Evolutionary conservation across 78 protist species (phyloP).

Genomic region (Carpediemonas membranifera): DNA sequence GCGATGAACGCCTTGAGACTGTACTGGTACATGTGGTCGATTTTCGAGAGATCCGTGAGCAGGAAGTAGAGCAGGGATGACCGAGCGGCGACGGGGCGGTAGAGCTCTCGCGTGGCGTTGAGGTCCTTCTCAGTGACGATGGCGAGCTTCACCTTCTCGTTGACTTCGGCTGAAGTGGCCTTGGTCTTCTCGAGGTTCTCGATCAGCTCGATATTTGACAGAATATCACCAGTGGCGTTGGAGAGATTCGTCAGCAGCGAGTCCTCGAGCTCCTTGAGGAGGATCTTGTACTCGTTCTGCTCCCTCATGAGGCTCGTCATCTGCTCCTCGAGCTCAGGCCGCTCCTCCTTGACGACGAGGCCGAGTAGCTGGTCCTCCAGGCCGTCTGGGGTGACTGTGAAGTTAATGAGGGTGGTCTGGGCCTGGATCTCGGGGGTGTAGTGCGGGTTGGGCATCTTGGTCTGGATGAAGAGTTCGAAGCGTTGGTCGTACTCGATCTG

Average conservation of each 20-base stretch:
- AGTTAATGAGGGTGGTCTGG: constrained; percentile 72
- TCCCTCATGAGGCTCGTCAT: constrained; percentile 29
- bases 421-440: constrained; percentile 74
- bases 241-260: constrained; percentile 47
- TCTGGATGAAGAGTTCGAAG: constrained; percentile 51
- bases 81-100: constrained; percentile 62
- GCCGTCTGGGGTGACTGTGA: constrained; percentile 67
- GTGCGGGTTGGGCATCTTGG: constrained; percentile 71
- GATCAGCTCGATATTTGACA: constrained; percentile 55
- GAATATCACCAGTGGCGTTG: constrained; percentile 56
- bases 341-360: constrained; percentile 63
- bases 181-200: constrained; percentile 60
- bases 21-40: constrained; percentile 67
- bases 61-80: constrained; percentile 66
- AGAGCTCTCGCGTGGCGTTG: constrained; percentile 36
- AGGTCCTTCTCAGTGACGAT: constrained; percentile 39
- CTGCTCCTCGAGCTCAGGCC: constrained; percentile 60
- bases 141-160: constrained; percentile 38
- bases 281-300: constrained; percentile 57
- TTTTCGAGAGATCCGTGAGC: constrained; percentile 40
- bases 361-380: constrained; percentile 82
- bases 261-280: constrained; percentile 46
- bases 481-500: constrained; percentile 27
- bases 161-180: constrained; percentile 45
- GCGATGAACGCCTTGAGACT: constrained; percentile 51